phyloP scores from a whole-genome alignment of 2,329 filamentous ascomycete species.

The Dissoconium aciculare region DNA sequence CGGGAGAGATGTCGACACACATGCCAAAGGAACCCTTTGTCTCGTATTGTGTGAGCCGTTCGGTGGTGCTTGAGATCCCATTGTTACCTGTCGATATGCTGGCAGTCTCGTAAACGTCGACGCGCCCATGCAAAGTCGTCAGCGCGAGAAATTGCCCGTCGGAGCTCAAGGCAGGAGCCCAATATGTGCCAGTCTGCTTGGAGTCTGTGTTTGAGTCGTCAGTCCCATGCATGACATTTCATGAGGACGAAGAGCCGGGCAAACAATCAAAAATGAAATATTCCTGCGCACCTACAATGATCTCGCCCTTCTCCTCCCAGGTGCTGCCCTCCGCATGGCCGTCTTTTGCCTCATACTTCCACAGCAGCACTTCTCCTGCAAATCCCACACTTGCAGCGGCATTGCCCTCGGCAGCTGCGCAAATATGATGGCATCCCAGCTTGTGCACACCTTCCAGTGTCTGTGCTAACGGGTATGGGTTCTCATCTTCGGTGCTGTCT shows the following conservation, averaged over 20 bases:
- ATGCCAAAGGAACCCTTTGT: conserved; percentile 87
- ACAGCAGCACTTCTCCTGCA: conserved; percentile 66
- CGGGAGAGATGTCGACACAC: conserved; percentile 62
- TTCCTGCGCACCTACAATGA: conserved; percentile 6
- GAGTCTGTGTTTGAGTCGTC: conserved; percentile 14
- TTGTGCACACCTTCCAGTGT: conserved; percentile 67
- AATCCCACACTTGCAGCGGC: conserved; percentile 76
- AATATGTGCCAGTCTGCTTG: conserved; percentile 56
- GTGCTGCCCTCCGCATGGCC: conserved; percentile 31
- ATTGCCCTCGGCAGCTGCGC: conserved; percentile 52
- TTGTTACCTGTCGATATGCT: conserved; percentile 10
- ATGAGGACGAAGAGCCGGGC: not conserved
- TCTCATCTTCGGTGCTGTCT: conserved; percentile 33
- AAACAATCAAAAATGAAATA: too few relatives aligned
- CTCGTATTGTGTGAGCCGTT: conserved; percentile 68
- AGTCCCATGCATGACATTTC: not conserved
- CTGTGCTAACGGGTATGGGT: conserved; percentile 59
- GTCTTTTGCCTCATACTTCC: conserved; percentile 37
- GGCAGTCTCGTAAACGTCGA: conserved; percentile 71
- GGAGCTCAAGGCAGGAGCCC: conserved; percentile 74
- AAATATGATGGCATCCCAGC: conserved; percentile 82
- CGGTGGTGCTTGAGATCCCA: conserved; percentile 24
- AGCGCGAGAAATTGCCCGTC: conserved; percentile 75
- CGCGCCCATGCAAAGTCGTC: conserved; percentile 72
- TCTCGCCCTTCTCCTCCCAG: conserved; percentile 37